Evolutionary conservation across 176 grass and related monocot genomes (phyloP), one percentile per base, ranked within the genome.

Genomic region (Aegilops speltoides): DNA sequence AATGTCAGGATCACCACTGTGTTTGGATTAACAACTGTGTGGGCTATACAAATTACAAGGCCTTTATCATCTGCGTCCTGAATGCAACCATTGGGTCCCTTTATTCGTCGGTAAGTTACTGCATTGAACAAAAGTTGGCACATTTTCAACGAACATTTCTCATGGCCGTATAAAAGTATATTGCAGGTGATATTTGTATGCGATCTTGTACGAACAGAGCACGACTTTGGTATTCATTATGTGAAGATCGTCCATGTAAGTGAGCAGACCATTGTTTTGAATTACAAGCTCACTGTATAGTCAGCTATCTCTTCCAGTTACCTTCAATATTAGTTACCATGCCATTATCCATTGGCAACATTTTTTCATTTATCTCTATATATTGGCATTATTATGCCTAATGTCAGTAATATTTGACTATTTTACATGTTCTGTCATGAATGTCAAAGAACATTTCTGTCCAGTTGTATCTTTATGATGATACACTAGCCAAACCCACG

Each of bases 1-100:
- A n/a, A 79, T 90, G 68, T 64, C 85, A 99, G 97, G 97, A 99
- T 88, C 97, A 99, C 91, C 97, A 99, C 70, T 99, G 97, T 87
- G 82, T 93, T 7, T 99, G 97, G 94, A 94, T 99, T 78, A 93
- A 93, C 85, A 99, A 99, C 82, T 99, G 97, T 36, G 94, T 99
- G 65, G 97, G 97, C 59, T 99, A 99, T 71, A 71, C 90, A 17
- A 99, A 99, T 64, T 99, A 96, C 88, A 99, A 99, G 75, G 24
- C 92, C 7, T 99, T 93, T 79, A 86, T 99, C 73, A 87, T 99
- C 36, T 99, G 89, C 56, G 85, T 96, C 52, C 90, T 99, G 24
- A 84, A 96, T 93, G 97, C 92, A 78, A 86, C 94, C 61, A 82
- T 93, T 6, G 90, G 88, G 28, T 99, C 97, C 71, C 91, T 99